A percentile compares a stretch with the other conserved stretches of the same genome.
Conservation (phyloP, 176 grass and related monocot genomes). For the Cenchrus fungigraminus region DNA sequence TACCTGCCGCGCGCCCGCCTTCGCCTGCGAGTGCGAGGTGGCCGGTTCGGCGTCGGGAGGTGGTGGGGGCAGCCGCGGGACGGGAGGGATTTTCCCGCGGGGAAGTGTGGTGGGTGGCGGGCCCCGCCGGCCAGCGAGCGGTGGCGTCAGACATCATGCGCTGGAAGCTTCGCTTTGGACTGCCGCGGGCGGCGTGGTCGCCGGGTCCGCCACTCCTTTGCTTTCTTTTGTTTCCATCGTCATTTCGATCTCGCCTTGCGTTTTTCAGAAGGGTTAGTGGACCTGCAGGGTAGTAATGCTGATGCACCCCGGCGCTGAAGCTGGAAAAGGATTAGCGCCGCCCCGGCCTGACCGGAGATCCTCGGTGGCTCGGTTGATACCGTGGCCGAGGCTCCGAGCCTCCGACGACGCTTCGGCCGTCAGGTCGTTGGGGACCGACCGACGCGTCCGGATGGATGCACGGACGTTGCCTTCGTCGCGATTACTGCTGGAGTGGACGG, state of each 20-base stretch:
- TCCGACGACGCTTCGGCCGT: not conserved
- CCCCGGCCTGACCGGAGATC: not conserved
- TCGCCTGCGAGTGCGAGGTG: constrained; percentile 14
- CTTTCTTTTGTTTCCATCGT: not conserved
- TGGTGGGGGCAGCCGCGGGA: not conserved
- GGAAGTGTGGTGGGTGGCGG: constrained; percentile 19
- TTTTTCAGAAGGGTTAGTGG: not conserved
- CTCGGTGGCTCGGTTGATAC: not conserved
- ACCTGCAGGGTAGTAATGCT: not conserved
- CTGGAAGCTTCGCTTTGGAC: constrained; percentile 48
- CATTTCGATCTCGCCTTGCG: not conserved
- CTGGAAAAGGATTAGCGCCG: not conserved
- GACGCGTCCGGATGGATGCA: not conserved
- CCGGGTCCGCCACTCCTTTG: not conserved
- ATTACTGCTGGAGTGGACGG: not conserved
- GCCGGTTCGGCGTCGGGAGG: not conserved
- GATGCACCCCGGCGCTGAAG: not conserved
- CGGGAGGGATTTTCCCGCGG: constrained; percentile 1
- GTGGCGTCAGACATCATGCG: constrained; percentile 24
- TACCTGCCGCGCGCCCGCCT: not conserved
- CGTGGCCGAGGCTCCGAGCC: not conserved
- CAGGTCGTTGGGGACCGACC: not conserved
- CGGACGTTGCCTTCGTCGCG: not conserved
- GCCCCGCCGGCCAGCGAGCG: not conserved
- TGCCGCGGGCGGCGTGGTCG: not conserved